A percentile compares a stretch with the other conserved stretches of the same genome.
Evolutionary conservation across 805 yeast genomes (phyloP).

Genomic region (Myxozyma kluyveri): DNA sequence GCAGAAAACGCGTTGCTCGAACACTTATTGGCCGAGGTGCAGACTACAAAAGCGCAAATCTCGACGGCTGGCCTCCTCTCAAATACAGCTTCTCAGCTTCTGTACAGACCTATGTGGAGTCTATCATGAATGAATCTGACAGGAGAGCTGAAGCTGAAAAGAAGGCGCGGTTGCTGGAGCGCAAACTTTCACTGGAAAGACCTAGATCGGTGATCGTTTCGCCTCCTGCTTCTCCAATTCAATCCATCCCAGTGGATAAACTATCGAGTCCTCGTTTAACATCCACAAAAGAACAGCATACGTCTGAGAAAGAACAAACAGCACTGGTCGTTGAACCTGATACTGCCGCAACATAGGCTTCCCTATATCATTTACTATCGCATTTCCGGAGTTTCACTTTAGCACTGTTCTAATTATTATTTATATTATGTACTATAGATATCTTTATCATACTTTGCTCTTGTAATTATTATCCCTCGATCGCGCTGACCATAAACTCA

Average conservation of each 20-base stretch:
- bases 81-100: conserved; percentile 52
- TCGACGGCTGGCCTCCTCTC: conserved; percentile 61
- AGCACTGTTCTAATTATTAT: too few relatives aligned
- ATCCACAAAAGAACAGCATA: too few relatives aligned
- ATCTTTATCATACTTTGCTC: background rate
- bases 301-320: too few relatives aligned
- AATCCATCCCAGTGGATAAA: too few relatives aligned
- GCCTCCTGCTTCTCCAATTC: too few relatives aligned
- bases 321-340: too few relatives aligned
- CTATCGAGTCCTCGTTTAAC: too few relatives aligned
- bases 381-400: too few relatives aligned
- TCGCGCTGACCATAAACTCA: conserved; percentile 26
- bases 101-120: conserved; percentile 6
- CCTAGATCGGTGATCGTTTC: background rate
- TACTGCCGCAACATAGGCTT: too few relatives aligned
- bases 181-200: conserved; percentile 6
- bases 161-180: conserved; percentile 5
- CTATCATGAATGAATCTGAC: conserved; percentile 17
- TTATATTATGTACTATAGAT: too few relatives aligned
- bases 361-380: too few relatives aligned
- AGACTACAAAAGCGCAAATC: conserved; percentile 50
- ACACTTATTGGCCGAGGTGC: conserved; percentile 52
- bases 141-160: conserved; percentile 1
- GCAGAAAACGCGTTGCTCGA: conserved; percentile 56
- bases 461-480: conserved; percentile 2